Percentiles rank a stretch among this genome's conserved stretches.
Evolutionary conservation across 495 filamentous ascomycete genomes (phyloP).

Genomic region (Letharia lupina): DNA sequence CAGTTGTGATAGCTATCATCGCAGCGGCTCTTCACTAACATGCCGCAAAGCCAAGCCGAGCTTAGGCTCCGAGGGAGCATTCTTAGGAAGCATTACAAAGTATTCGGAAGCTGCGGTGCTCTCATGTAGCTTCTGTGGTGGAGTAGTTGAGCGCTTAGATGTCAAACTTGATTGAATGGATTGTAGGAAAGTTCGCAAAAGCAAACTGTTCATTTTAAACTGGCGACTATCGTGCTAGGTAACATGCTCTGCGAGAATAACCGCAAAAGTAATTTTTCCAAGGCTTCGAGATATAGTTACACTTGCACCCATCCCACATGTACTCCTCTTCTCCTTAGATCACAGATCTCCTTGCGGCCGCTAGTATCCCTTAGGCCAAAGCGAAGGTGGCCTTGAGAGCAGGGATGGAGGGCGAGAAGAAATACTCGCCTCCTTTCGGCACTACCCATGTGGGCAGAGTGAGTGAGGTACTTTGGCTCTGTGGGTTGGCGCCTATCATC

Average conservation of each 20-base stretch:
- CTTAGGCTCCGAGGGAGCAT: too few relatives aligned
- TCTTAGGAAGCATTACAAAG: too few relatives aligned
- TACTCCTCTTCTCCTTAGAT: not conserved
- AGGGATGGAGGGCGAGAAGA: constrained; percentile 27
- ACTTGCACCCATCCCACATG: too few relatives aligned
- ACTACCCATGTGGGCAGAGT: constrained; percentile 26
- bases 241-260: not conserved
- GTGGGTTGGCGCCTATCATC: constrained; percentile 21
- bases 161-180: too few relatives aligned
- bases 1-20: too few relatives aligned
- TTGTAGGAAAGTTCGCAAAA: too few relatives aligned
- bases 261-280: not conserved
- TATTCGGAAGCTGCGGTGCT: too few relatives aligned
- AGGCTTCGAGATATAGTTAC: not conserved
- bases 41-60: too few relatives aligned
- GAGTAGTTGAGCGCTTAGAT: too few relatives aligned
- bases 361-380: not conserved
- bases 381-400: constrained; percentile 20
- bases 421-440: constrained; percentile 29
- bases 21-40: too few relatives aligned
- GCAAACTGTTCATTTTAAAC: not conserved
- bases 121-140: too few relatives aligned
- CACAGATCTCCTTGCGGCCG: not conserved
- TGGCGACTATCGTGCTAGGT: not conserved
- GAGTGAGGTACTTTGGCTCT: constrained; percentile 22